Evolutionary conservation across 2,329 filamentous ascomycete species (phyloP), one percentile per base, ranked within the genome.

Genomic region (Tolypocladium cylindrosporum): DNA sequence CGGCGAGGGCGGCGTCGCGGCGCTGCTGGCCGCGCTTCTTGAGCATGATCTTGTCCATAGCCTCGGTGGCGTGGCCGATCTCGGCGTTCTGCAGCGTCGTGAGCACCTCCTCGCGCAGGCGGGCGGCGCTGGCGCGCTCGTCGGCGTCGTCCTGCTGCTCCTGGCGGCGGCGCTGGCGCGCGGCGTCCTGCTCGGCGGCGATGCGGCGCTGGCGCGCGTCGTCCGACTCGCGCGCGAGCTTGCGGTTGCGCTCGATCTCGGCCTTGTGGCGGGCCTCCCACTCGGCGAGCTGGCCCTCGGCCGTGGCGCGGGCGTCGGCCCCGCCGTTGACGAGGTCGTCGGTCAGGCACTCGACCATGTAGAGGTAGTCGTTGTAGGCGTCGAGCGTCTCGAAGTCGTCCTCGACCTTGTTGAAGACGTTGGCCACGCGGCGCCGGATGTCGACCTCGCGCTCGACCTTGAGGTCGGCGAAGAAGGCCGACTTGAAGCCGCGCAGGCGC

Each of bases 361-460:
- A 91, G 14, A 99, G 84, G 75, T 97, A 97, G 72, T 97, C 87
- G 74, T 99, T 97, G 78, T 87, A 99, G 68, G 86, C 88, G 50
- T 83, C 77, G 60, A 96, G 79, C 2, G 83, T 85, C 72, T 95
- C 89, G 67, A 99, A 99, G 71, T 99, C 94, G 61, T 94, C 90
- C 74, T 96, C 88, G 21, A 84, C 79, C 66, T 90, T 88, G 75
- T 97, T 97, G 73, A 97, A 93, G 11, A 93, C 89, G 59, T 75
- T 76, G 3, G 86, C 86, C 2, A 97, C 90, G 57, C 90, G 81
- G 59, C 86, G 84, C 57, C 94, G 82, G 60, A 97, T 91, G 73
- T 99, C 94, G 21, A 97, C 91, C 75, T 99, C 94, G 58, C 92
- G 83, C 79, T 97, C 93, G 7, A 97, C 87, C 45, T 82, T 74